Evolutionary conservation across 148 eudicot genomes (phyloP).

Genomic region (Cornus suecica): DNA sequence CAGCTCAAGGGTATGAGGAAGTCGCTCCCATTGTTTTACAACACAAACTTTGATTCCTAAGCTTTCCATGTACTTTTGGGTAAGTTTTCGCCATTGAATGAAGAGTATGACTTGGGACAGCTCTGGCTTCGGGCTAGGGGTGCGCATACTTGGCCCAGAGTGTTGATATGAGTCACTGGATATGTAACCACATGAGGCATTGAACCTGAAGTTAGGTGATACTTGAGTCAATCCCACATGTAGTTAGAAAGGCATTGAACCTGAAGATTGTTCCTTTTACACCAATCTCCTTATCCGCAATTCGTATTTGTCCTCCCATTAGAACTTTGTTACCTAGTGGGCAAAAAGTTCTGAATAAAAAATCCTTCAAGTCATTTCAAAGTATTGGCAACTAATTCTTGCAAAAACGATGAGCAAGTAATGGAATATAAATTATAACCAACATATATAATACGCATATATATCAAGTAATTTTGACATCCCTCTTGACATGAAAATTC

Average conservation of each 20-base stretch:
- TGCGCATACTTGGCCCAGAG: slow-evolving; percentile 15
- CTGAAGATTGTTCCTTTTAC: slow-evolving; percentile 40
- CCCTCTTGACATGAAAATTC: no score
- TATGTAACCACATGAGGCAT: neutral
- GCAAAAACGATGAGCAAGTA: neutral
- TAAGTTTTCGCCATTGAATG: slow-evolving; percentile 45
- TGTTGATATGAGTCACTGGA: slow-evolving; percentile 20
- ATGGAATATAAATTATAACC: no score
- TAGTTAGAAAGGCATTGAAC: slow-evolving; percentile 36
- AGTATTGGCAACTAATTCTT: no score
- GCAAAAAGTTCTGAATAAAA: neutral
- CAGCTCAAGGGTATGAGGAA: slow-evolving; percentile 39
- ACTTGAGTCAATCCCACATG: slow-evolving; percentile 1
- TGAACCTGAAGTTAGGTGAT: no score
- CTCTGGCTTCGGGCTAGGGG: slow-evolving; percentile 35
- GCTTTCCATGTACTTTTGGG: slow-evolving; percentile 46
- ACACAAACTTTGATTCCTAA: slow-evolving; percentile 46
- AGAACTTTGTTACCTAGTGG: slow-evolving; percentile 43
- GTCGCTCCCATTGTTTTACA: slow-evolving; percentile 33
- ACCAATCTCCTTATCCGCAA: slow-evolving; percentile 33
- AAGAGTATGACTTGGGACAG: slow-evolving; percentile 55
- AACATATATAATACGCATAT: no score
- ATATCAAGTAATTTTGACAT: no score
- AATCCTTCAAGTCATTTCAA: neutral
- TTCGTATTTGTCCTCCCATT: slow-evolving; percentile 51